phyloP scores from a whole-genome alignment of 495 filamentous ascomycete genomes.

The Aspergillus campestris region DNA sequence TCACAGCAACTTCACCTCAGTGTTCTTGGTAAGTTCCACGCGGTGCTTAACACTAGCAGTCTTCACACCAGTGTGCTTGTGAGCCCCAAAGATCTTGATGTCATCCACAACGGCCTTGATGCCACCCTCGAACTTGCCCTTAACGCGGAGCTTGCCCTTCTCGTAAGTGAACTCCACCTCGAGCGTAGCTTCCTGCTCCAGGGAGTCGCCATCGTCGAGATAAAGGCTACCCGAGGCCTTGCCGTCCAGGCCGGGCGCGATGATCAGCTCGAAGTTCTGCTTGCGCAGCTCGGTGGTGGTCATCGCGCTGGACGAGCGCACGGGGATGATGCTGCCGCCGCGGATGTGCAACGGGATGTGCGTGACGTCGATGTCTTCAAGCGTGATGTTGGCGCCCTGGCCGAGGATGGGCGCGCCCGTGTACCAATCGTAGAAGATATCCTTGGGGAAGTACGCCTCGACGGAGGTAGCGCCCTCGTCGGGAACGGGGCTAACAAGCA shows the following conservation, averaged over 20 bases:
- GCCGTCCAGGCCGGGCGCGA: constrained; percentile 49
- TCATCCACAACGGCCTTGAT: constrained; percentile 42
- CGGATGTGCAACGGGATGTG: constrained; percentile 67
- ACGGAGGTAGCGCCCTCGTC: constrained; percentile 55
- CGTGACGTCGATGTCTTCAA: constrained; percentile 48
- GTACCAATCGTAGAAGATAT: constrained; percentile 72
- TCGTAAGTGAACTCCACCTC: constrained; percentile 47
- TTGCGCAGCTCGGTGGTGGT: constrained; percentile 63
- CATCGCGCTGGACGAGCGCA: constrained; percentile 51
- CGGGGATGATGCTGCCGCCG: constrained; percentile 61
- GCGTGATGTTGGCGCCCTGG: constrained; percentile 41
- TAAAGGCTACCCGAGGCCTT: constrained; percentile 47
- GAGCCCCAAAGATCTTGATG: constrained; percentile 45
- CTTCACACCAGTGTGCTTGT: too few species aligned
- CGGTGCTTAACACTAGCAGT: too few species aligned
- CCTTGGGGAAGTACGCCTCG: constrained; percentile 64
- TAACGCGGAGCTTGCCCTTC: constrained; percentile 38
- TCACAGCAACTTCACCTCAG: too few species aligned
- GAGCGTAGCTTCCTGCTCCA: constrained; percentile 41
- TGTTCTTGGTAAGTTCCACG: too few species aligned
- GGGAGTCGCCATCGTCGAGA: constrained; percentile 52
- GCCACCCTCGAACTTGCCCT: constrained; percentile 45
- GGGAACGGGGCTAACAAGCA: constrained; percentile 69
- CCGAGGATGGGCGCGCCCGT: constrained; percentile 51
- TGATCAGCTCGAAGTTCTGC: constrained; percentile 59